Evolutionary conservation across 345 rosid species (phyloP).

Genomic region (Brassica incana): DNA sequence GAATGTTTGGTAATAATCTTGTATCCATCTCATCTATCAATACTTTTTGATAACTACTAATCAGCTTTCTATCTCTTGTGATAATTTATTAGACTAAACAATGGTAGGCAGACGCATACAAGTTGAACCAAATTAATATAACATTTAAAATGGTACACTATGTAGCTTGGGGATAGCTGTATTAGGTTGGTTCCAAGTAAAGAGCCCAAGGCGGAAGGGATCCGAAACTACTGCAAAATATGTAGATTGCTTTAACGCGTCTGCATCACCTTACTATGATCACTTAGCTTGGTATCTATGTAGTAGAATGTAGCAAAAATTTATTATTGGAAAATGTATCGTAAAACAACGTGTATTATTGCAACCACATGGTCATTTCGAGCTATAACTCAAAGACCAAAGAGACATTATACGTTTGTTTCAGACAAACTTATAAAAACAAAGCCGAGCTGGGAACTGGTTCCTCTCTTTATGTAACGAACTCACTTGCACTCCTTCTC

Average conservation of each 20-base stretch:
- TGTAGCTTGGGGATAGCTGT: no score
- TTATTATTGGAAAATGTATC: background rate
- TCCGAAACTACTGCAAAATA: background rate
- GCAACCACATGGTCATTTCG: constrained; percentile 16
- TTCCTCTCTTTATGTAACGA: constrained; percentile 12
- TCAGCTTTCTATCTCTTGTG: no score
- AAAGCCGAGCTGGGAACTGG: constrained; percentile 9
- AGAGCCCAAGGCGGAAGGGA: background rate
- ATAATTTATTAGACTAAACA: no score
- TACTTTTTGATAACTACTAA: no score
- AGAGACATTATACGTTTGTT: constrained; percentile 19
- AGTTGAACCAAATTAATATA: no score
- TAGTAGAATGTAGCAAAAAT: background rate
- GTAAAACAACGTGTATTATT: background rate
- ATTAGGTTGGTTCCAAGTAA: no score
- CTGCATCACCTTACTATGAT: no score
- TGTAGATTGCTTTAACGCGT: background rate
- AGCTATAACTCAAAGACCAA: constrained; percentile 28
- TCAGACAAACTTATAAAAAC: constrained; percentile 14
- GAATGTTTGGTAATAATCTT: no score
- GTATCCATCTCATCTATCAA: no score
- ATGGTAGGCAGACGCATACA: no score
- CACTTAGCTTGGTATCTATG: background rate
- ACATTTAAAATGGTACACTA: no score
- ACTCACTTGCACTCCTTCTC: constrained; percentile 55